These are phyloP conservation scores for Populus hybrid DNA, from an alignment of 441 rosid species.

Conservation along the genomic window DNA sequence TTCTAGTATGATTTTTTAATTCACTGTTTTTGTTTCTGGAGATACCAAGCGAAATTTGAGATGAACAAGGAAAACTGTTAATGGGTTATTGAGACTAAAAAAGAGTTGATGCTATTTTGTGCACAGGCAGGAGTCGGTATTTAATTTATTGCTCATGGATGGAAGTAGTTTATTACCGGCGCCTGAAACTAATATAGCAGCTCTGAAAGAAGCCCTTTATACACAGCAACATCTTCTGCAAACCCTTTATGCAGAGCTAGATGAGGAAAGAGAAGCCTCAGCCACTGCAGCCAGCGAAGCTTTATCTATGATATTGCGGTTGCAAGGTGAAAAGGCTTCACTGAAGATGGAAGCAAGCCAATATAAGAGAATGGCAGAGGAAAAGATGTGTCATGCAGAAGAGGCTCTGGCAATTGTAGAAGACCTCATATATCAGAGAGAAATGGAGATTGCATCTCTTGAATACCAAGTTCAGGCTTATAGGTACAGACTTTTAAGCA, in stretches of 20 bases:
- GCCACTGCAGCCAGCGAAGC: conserved; percentile 80
- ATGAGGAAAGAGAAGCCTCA: conserved; percentile 83
- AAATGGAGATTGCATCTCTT: conserved; percentile 83
- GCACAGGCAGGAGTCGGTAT: neutral
- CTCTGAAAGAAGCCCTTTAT: conserved; percentile 54
- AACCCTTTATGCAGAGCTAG: conserved; percentile 60
- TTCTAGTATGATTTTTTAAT: no score
- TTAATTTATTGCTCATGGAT: conserved; percentile 28
- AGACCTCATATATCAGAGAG: conserved; percentile 72
- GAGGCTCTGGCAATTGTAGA: conserved; percentile 65
- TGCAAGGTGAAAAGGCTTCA: conserved; percentile 79
- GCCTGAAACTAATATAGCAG: conserved; percentile 38
- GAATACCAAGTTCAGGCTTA: conserved; percentile 84
- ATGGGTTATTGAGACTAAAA: neutral
- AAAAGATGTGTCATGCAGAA: conserved; percentile 78
- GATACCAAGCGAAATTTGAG: neutral
- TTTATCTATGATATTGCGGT: conserved; percentile 75
- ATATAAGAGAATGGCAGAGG: conserved; percentile 88
- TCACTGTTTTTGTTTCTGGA: neutral
- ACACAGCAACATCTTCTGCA: conserved; percentile 84
- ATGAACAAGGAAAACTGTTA: neutral
- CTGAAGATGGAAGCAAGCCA: conserved; percentile 86
- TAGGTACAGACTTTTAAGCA: conserved; percentile 59
- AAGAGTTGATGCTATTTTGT: neutral
- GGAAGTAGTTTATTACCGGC: conserved; percentile 30